These are phyloP conservation scores for Aureoboletus auriporus DNA, from an alignment of 768 basidiomycete species.

Conservation along the genomic window DNA sequence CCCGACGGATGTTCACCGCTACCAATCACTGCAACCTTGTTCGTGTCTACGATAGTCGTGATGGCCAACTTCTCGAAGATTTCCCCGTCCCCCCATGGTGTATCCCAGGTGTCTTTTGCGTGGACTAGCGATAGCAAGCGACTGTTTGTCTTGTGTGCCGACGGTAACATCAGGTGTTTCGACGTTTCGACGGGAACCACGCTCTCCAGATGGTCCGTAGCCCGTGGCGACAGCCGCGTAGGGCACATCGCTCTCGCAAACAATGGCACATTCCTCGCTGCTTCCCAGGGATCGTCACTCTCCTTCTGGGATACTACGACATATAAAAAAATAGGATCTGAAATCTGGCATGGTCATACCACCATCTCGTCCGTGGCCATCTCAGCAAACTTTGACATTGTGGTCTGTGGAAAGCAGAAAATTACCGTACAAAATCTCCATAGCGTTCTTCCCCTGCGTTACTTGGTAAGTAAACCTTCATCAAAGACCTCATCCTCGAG, in stretches of 20 bases:
- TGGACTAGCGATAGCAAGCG: conserved; percentile 1
- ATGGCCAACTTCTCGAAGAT: neutral
- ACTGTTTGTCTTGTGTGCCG: no score
- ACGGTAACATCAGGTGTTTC: no score
- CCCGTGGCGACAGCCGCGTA: no score
- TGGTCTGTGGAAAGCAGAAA: neutral
- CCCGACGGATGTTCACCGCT: conserved; percentile 7
- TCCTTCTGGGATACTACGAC: conserved; percentile 9
- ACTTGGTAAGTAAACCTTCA: conserved; percentile 2
- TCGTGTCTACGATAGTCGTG: neutral
- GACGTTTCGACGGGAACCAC: neutral
- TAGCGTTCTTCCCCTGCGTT: conserved; percentile 1
- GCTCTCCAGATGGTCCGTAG: no score
- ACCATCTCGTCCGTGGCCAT: neutral
- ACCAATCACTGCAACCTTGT: neutral
- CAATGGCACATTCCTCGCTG: conserved; percentile 2
- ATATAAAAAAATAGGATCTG: neutral
- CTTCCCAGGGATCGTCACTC: neutral
- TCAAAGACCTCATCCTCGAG: neutral
- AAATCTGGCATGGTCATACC: neutral
- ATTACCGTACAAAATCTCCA: conserved; percentile 3
- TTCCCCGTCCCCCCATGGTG: neutral
- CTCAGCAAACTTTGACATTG: conserved; percentile 3
- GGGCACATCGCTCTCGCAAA: neutral
- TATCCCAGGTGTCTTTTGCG: neutral